Conservation (phyloP, 768 basidiomycete genomes). For the Mycena epipterygia region DNA sequence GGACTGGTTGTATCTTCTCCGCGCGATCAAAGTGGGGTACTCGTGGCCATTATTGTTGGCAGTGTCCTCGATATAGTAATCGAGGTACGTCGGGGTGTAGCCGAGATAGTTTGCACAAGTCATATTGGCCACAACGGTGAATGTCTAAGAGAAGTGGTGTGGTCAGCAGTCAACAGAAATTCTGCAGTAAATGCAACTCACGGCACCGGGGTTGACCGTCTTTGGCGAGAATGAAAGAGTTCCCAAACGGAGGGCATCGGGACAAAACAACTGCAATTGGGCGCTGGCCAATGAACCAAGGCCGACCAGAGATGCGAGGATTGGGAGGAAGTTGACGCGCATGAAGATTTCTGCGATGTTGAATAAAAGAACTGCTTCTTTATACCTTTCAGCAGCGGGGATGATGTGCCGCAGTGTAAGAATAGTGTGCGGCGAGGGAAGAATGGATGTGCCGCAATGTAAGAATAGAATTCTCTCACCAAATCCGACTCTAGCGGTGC, state of each 20-base stretch:
- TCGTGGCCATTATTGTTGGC: slow-evolving; percentile 17
- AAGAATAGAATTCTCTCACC: slow-evolving; percentile 8
- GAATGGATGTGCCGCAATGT: background rate
- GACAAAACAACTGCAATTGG: slow-evolving; percentile 15
- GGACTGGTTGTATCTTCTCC: slow-evolving; percentile 13
- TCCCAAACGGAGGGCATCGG: slow-evolving; percentile 16
- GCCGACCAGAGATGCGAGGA: background rate
- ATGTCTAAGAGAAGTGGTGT: slow-evolving; percentile 2
- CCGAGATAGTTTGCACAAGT: slow-evolving; percentile 20
- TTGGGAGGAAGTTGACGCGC: slow-evolving; percentile 3
- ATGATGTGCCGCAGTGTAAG: slow-evolving; percentile 12
- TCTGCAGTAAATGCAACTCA: background rate
- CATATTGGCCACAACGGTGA: slow-evolving; percentile 16
- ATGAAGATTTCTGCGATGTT: slow-evolving; percentile 8
- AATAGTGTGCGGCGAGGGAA: background rate
- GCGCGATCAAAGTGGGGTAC: slow-evolving; percentile 8
- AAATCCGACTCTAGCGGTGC: too few species aligned
- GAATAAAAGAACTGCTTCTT: slow-evolving; percentile 5
- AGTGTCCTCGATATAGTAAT: slow-evolving; percentile 19
- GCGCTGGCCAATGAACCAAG: slow-evolving; percentile 12
- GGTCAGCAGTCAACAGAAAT: background rate
- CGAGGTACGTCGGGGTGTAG: slow-evolving; percentile 24
- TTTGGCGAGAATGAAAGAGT: slow-evolving; percentile 1
- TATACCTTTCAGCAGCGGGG: slow-evolving; percentile 10
- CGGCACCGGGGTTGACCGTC: slow-evolving; percentile 7